Percentiles rank a stretch among this genome's conserved stretches.
These are phyloP conservation scores for Zelopaecilomyces penicillatus DNA, from an alignment of 2,329 filamentous ascomycete species.

Conservation along the genomic window DNA sequence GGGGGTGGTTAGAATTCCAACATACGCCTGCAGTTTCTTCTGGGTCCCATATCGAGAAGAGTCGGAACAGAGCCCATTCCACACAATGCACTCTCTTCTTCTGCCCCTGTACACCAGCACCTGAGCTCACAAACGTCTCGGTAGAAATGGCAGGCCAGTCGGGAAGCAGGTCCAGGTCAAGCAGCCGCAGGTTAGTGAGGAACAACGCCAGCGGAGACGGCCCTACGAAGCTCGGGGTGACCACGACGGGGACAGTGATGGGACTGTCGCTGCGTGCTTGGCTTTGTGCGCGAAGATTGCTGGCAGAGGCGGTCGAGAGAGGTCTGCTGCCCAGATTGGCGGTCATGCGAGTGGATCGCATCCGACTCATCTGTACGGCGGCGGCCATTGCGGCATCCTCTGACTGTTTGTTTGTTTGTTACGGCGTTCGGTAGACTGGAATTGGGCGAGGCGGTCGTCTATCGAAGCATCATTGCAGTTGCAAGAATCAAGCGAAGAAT, in stretches of 20 bases:
- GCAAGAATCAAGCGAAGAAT: background rate
- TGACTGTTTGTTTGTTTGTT: background rate
- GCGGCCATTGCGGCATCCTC: slow-evolving; percentile 10
- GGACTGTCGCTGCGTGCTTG: background rate
- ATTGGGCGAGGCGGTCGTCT: too few relatives aligned
- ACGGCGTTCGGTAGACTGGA: too few relatives aligned
- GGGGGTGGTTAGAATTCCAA: background rate
- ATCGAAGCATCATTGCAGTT: background rate
- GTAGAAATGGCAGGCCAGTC: slow-evolving; percentile 75
- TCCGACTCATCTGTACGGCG: slow-evolving; percentile 8
- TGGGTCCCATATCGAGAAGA: slow-evolving; percentile 78
- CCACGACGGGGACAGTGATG: background rate
- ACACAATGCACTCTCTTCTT: slow-evolving; percentile 74
- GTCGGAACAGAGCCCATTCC: slow-evolving; percentile 85
- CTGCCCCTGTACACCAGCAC: slow-evolving; percentile 60
- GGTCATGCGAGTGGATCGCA: slow-evolving; percentile 8
- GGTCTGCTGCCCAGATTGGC: background rate
- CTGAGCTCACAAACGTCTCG: slow-evolving; percentile 56
- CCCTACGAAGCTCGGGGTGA: background rate
- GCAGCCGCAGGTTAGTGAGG: slow-evolving; percentile 72
- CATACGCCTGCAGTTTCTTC: slow-evolving; percentile 64
- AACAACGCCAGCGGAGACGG: slow-evolving; percentile 40
- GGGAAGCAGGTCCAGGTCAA: slow-evolving; percentile 65
- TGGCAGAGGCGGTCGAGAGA: background rate
- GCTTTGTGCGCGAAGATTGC: background rate